Evolutionary conservation across 768 basidiomycete species (phyloP).

Genomic region (Psilocybe subaeruginosa): DNA sequence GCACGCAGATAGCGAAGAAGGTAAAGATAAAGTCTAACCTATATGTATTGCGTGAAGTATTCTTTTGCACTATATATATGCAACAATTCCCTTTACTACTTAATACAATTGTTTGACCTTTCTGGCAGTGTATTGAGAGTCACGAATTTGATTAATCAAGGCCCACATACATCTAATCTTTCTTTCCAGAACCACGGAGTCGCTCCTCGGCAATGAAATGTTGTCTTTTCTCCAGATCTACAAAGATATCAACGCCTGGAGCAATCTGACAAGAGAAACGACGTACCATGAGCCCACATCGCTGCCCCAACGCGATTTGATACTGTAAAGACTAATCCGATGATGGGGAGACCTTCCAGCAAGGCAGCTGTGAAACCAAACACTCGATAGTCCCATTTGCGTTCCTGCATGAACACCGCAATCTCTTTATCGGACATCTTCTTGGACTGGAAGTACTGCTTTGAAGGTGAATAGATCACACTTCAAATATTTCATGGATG

Average conservation of each 20-base stretch:
- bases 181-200: background rate
- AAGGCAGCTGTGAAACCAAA: conserved; percentile 88
- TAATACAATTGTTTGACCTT: too few relatives aligned
- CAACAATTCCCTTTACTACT: too few relatives aligned
- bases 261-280: conserved; percentile 24
- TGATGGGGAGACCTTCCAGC: conserved; percentile 78
- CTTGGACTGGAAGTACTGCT: conserved; percentile 83
- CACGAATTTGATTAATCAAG: too few relatives aligned
- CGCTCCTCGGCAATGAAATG: conserved; percentile 44
- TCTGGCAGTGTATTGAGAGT: too few relatives aligned
- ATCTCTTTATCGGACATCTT: conserved; percentile 74
- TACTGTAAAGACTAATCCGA: conserved; percentile 81
- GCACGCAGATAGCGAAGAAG: too few relatives aligned
- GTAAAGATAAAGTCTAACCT: too few relatives aligned
- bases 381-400: conserved; percentile 81
- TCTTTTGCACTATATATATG: too few relatives aligned
- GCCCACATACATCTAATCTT: background rate
- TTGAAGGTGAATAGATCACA: background rate
- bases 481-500: background rate
- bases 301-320: conserved; percentile 91
- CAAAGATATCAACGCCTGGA: background rate
- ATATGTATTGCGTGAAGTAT: too few relatives aligned
- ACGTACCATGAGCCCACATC: conserved; percentile 88
- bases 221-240: conserved; percentile 67
- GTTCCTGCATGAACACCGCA: conserved; percentile 83